A percentile compares a stretch with the other conserved stretches of the same genome.
Evolutionary conservation across 2,329 filamentous ascomycete genomes (phyloP).

Genomic region (Grosmannia huntii): DNA sequence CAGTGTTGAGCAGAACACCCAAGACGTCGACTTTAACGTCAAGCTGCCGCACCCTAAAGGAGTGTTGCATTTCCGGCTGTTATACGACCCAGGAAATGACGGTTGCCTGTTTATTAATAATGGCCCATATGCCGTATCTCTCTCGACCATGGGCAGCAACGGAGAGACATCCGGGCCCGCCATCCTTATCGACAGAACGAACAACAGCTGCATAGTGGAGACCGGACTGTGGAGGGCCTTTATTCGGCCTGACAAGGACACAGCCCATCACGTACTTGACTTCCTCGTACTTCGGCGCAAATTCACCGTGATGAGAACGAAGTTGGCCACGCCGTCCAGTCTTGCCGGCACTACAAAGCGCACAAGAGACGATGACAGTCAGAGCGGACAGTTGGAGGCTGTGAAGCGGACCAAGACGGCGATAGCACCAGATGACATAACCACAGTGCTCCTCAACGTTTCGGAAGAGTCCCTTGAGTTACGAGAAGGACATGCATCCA

Average conservation of each 20-base stretch:
- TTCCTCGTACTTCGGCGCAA: neutral
- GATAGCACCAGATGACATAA: neutral
- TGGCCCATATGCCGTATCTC: neutral
- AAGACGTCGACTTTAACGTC: neutral
- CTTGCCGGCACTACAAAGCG: neutral
- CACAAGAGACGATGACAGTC: neutral
- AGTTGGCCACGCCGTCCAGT: neutral
- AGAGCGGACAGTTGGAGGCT: neutral
- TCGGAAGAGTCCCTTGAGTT: neutral
- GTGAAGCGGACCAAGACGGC: neutral
- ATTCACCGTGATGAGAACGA: neutral
- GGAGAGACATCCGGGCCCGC: too few relatives aligned
- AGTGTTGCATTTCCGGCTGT: neutral
- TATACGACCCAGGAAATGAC: neutral
- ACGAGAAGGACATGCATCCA: neutral
- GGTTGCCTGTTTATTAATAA: neutral
- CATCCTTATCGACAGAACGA: neutral
- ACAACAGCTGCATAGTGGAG: neutral
- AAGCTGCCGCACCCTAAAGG: neutral
- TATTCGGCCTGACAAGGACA: neutral
- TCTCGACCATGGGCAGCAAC: too few relatives aligned
- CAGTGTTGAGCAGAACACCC: neutral
- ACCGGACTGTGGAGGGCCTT: neutral
- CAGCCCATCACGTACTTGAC: neutral
- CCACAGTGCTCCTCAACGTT: neutral